Base-by-base conservation (phyloP, 2,329 filamentous ascomycete genomes). In the Paracorniculantispora psalliotae region DNA sequence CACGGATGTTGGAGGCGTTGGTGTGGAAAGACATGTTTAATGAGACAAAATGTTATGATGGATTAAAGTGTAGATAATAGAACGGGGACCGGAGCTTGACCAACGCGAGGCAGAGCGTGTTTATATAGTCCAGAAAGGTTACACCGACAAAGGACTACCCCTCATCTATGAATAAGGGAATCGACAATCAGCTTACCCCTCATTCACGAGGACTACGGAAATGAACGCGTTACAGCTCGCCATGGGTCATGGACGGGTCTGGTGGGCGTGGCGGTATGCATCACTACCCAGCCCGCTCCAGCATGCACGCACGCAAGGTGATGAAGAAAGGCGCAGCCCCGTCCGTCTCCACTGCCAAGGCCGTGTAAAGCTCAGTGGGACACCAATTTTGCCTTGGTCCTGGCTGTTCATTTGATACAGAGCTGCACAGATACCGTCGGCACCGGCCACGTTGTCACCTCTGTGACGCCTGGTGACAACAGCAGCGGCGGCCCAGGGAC, bases 1-100 rank as follows among this genome's bases (percentile, higher is more conserved):
- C 67, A 65, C 71, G 72, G 66, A 82, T 77, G 62, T 78, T 63
- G 48, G 74, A 59, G 49, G 78, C 75, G 54, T 75, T 75, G 57
- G 67, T 61, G 71, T 83, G 79, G 75, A 85, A 85, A 48, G 57
- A 59, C 57, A 59, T 59, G 17, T 17, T 59, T 37, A 21, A 53
- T 25, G 44, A 4, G 44, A 37, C 12, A 19, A 1, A 19, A 4
- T 50, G n/a, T 35, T 13, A 4, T 35, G 28, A 47, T 13, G 17
- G 17, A 30, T 10, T 4, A 50, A 19, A 23, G n/a, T 37, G 19
- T 7, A 35, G n/a, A 17, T 48, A 7, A 17, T 2, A 17, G 23
- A 28, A n/a, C 26, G 8, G 12, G 7, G 30, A 8, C 12, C 7
- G 17, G 5, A 4, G 28, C 23, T 15, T 23, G 4, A 3, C 6